These are phyloP conservation scores for Aleurites moluccanus DNA, from an alignment of 441 rosid genomes.

Conservation along the genomic window DNA sequence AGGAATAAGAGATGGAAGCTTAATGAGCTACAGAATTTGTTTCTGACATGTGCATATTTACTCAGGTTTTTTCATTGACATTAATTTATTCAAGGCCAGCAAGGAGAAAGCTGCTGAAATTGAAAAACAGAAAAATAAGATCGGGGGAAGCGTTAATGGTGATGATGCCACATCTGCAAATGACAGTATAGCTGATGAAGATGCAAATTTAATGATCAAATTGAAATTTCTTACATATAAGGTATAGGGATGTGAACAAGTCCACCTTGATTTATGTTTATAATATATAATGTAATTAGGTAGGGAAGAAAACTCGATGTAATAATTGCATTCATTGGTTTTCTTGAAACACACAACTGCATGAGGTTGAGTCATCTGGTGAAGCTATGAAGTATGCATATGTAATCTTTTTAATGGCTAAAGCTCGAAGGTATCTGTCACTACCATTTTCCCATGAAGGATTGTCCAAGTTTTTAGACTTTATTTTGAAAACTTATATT, in stretches of 20 bases:
- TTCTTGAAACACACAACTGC: too few species aligned
- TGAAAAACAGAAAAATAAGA: slow-evolving; percentile 36
- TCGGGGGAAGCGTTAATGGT: slow-evolving; percentile 41
- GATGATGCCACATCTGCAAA: slow-evolving; percentile 34
- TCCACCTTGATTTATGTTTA: not conserved
- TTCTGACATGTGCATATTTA: slow-evolving; percentile 22
- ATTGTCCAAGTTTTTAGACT: not conserved
- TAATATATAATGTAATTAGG: not conserved
- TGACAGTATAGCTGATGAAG: slow-evolving; percentile 79
- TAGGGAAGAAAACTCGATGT: not conserved
- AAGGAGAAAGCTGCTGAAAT: slow-evolving; percentile 60
- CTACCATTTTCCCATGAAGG: not conserved
- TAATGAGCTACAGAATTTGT: not conserved
- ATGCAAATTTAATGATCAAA: slow-evolving; percentile 93
- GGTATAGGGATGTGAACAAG: slow-evolving; percentile 39
- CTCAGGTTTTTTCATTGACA: slow-evolving; percentile 89
- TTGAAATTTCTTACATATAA: slow-evolving; percentile 91
- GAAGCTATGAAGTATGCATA: not conserved
- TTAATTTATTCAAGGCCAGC: slow-evolving; percentile 80
- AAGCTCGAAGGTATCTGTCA: not conserved
- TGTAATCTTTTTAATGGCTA: not conserved
- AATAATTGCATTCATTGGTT: too few species aligned
- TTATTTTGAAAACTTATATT: not conserved
- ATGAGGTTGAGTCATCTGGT: too few species aligned
- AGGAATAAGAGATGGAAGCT: not conserved